Evolutionary conservation across 805 yeast genomes (phyloP).

Genomic region (Candida tammaniensis): DNA sequence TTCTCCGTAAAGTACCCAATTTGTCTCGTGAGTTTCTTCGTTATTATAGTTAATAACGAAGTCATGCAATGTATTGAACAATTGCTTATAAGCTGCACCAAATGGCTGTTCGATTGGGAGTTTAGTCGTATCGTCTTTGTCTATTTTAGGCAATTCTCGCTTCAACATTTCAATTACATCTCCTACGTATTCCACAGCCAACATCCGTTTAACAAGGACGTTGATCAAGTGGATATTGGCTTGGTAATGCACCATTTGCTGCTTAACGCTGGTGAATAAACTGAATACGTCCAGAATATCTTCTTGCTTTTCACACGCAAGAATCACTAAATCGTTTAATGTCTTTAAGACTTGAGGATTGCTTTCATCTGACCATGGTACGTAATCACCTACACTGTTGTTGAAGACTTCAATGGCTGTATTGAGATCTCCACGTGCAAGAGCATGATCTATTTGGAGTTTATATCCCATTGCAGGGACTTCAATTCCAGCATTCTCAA

Average conservation of each 20-base stretch:
- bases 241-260: constrained; percentile 29
- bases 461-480: constrained; percentile 22
- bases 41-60: constrained; percentile 28
- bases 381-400: constrained; percentile 23
- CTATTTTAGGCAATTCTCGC: constrained; percentile 36
- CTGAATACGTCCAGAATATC: constrained; percentile 28
- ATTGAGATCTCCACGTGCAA: constrained; percentile 15
- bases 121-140: constrained; percentile 25
- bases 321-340: constrained; percentile 43
- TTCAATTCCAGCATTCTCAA: too few relatives aligned
- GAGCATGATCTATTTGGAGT: constrained; percentile 26
- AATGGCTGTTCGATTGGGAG: constrained; percentile 25
- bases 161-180: constrained; percentile 40
- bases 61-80: constrained; percentile 27
- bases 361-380: constrained; percentile 21
- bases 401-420: constrained; percentile 29
- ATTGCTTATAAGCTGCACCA: constrained; percentile 22
- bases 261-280: constrained; percentile 32
- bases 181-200: constrained; percentile 35
- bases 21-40: constrained; percentile 40
- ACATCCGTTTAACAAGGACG: constrained; percentile 25
- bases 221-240: constrained; percentile 28
- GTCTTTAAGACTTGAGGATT: constrained; percentile 39
- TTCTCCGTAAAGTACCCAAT: constrained; percentile 59
- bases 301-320: constrained; percentile 25